A percentile compares a stretch with the other conserved stretches of the same genome.
phyloP scores from a whole-genome alignment of 2,329 filamentous ascomycete species.

The Arthrobotrys musiformis region DNA sequence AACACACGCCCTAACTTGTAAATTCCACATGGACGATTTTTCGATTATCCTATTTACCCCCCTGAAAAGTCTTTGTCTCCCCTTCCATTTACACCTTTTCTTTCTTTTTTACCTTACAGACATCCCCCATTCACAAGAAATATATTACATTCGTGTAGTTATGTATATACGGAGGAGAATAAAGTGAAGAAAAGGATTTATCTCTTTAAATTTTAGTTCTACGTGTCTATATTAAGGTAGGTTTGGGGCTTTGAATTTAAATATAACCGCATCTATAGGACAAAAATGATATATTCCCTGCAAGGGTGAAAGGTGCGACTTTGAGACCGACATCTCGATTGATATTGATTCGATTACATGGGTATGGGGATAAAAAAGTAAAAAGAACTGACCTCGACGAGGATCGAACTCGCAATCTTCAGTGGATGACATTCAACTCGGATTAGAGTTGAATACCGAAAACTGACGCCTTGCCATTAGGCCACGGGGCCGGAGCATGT shows the following conservation, averaged over 20 bases:
- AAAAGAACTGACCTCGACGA: constrained; percentile 49
- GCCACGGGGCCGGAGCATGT: constrained; percentile 43
- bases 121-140: not conserved
- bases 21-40: not conserved
- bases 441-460: constrained; percentile 36
- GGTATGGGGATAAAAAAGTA: not conserved
- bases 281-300: too few species aligned
- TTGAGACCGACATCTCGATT: not conserved
- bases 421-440: constrained; percentile 45
- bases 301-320: not conserved
- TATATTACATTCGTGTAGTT: constrained; percentile 3
- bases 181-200: not conserved
- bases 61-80: not conserved
- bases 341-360: not conserved
- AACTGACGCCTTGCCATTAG: constrained; percentile 56
- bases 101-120: not conserved
- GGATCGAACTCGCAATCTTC: constrained; percentile 56
- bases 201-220: not conserved
- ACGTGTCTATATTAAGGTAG: not conserved
- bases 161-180: not conserved
- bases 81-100: not conserved
- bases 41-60: not conserved
- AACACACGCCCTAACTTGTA: not conserved
- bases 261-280: too few species aligned
- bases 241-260: too few species aligned